phyloP scores from a whole-genome alignment of 1,284 basidiomycete genomes.

The Malassezia japonica region DNA sequence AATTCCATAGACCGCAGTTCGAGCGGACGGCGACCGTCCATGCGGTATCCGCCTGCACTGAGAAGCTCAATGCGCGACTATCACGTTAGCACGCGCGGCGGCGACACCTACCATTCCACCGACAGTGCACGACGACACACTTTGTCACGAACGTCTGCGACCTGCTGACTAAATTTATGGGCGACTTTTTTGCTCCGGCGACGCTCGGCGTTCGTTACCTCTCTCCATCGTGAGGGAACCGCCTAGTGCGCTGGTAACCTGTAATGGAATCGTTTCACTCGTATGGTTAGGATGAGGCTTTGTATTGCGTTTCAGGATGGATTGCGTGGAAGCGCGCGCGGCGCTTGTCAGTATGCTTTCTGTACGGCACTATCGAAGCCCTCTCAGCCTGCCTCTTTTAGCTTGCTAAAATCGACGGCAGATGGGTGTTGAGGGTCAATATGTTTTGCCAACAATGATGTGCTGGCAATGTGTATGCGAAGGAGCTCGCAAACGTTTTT shows the following conservation, averaged over 20 bases:
- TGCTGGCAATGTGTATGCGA: conserved; percentile 3
- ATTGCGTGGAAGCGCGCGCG: no score
- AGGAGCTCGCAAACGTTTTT: not conserved
- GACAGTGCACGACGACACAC: not conserved
- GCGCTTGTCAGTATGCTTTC: not conserved
- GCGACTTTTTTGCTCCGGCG: no score
- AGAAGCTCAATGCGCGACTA: conserved; percentile 72
- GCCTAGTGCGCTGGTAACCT: no score
- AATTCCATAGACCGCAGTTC: conserved; percentile 77
- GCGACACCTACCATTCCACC: conserved; percentile 10
- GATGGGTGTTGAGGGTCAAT: conserved; percentile 20
- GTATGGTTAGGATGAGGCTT: no score
- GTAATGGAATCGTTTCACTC: no score
- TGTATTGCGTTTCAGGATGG: not conserved
- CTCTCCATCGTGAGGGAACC: no score
- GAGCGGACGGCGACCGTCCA: conserved; percentile 78
- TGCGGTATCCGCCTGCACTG: conserved; percentile 69
- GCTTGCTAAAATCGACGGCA: conserved; percentile 11
- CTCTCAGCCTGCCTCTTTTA: conserved; percentile 14
- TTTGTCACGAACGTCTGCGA: not conserved
- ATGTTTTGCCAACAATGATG: conserved; percentile 19
- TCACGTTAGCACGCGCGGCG: no score
- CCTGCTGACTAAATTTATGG: conserved; percentile 13
- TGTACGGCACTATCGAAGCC: conserved; percentile 20
- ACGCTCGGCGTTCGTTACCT: no score